phyloP scores from a whole-genome alignment of 257 asterid genomes.

The Schizonepeta tenuifolia region DNA sequence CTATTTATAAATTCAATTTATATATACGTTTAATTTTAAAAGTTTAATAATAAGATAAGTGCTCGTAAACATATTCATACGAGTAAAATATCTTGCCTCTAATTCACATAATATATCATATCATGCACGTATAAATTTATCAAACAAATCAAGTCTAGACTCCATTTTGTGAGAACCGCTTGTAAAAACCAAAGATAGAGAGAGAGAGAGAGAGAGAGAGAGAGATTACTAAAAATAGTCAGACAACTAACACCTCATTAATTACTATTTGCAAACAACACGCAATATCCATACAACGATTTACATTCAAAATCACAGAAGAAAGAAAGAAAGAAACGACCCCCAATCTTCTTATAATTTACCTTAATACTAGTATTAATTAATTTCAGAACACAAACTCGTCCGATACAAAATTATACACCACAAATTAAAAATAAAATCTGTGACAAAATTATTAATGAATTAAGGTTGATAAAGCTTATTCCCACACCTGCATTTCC shows the following conservation, averaged over 20 bases:
- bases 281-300: not conserved
- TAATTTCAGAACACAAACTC: not conserved
- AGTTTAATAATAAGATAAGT: too few relatives aligned
- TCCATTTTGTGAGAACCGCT: not conserved
- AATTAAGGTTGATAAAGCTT: slow-evolving; percentile 58
- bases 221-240: not conserved
- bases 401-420: not conserved
- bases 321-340: not conserved
- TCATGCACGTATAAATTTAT: not conserved
- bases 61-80: too few relatives aligned
- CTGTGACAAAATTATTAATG: not conserved
- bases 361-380: not conserved
- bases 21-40: too few relatives aligned
- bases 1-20: too few relatives aligned
- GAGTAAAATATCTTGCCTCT: too few relatives aligned
- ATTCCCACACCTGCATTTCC: slow-evolving; percentile 79
- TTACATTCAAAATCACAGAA: too few relatives aligned
- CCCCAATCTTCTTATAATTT: not conserved
- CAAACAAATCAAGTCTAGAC: not conserved
- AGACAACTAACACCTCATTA: not conserved
- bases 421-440: not conserved
- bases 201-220: not conserved
- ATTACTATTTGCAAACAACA: not conserved
- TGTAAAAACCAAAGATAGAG: not conserved
- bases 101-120: not conserved